Evolutionary conservation across 805 yeast genomes (phyloP), one percentile per base, ranked within the genome.

Genomic region (Candida fluviatilis): DNA sequence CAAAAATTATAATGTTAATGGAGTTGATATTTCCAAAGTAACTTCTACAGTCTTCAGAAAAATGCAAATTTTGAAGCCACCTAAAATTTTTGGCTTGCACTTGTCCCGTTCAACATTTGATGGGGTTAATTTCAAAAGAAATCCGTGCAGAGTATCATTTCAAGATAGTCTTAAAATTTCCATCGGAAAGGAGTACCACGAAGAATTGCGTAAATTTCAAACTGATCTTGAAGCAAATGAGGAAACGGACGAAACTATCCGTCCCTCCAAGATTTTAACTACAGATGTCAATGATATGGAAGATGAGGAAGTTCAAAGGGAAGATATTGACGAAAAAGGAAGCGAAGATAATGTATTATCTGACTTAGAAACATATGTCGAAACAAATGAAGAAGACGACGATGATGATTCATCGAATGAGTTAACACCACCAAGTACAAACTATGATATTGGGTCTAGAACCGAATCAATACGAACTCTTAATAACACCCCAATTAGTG

Each of bases 81-180:
- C 99, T 0, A 70, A 75, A 38, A 63, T 86, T 5, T 67, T 93
- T 35, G 76, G 85, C 0, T 62, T 91, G n/a, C 98, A 91, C 57
- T 61, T 93, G 30, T 87, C 96, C 7, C 70, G 98, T 50, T 90
- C 97, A 0, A 73, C 84, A 30, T 89, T 75, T 54, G 72, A 77
- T 35, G 87, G 84, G 6, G 76, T 76, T 30, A 76, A 73, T 13
- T 76, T 84, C 2, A 71, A 81, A 6, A 75, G 96, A 49, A 90
- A 87, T 59, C 66, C 85, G 7, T 86, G 95, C 57, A 67, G 78
- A 37, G 88, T 88, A 4, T 56, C 65, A 6, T 83, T 84, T 50
- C 78, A 75, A 8, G 90, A 83, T 47, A 53, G 52, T 13, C 49
- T 77, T 48, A 50, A 65, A n/a, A 47, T 82, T 40, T 62, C 68